phyloP scores from a whole-genome alignment of 192 early-diverging fungal species.

The Diversispora eburnea region DNA sequence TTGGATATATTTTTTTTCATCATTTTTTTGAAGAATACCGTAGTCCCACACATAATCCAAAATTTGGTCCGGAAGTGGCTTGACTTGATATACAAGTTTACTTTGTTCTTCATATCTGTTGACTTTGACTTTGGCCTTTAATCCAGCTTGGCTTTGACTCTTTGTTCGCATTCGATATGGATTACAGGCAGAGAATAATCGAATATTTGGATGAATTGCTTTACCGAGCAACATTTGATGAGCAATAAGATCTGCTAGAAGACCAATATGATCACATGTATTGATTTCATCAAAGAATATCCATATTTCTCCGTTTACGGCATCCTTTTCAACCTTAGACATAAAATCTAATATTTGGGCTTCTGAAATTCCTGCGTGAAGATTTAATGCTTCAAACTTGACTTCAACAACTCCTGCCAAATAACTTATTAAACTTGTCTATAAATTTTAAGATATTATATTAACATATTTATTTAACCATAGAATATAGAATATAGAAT shows the following conservation, averaged over 20 bases:
- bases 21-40: not conserved
- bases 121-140: not conserved
- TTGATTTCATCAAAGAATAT: slow-evolving; percentile 28
- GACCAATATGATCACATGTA: slow-evolving; percentile 20
- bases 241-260: slow-evolving; percentile 17
- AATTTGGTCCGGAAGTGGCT: not conserved
- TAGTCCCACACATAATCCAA: slow-evolving; percentile 5
- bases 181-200: slow-evolving; percentile 27
- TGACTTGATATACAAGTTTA: slow-evolving; percentile 10
- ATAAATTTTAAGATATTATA: not conserved
- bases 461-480: too few relatives aligned
- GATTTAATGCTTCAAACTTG: not conserved
- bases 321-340: not conserved
- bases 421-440: slow-evolving; percentile 29
- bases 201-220: slow-evolving; percentile 4
- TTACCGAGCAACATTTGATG: not conserved
- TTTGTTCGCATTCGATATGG: slow-evolving; percentile 8
- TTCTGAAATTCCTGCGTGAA: slow-evolving; percentile 26
- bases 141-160: not conserved
- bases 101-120: slow-evolving; percentile 19
- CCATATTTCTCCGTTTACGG: slow-evolving; percentile 2
- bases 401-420: slow-evolving; percentile 21
- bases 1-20: slow-evolving; percentile 3
- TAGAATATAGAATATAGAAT: too few relatives aligned
- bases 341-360: not conserved